A percentile compares a stretch with the other conserved stretches of the same genome.
These are phyloP conservation scores for Halophytophthora batemanensis DNA, from an alignment of 352 stramenopile genomes.

Conservation along the genomic window DNA sequence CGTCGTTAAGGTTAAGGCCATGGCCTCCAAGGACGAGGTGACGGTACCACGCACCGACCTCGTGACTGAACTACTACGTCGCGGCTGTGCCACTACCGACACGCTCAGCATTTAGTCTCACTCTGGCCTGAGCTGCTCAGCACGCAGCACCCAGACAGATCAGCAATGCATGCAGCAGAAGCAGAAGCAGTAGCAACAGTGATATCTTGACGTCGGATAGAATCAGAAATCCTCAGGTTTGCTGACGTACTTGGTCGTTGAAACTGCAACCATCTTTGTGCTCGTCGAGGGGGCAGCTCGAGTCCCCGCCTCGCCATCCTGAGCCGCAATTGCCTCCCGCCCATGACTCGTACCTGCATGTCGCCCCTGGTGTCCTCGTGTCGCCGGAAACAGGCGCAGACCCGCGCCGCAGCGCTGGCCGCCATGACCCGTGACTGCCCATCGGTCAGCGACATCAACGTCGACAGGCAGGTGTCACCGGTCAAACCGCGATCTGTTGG, in stretches of 20 bases:
- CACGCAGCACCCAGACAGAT: not conserved
- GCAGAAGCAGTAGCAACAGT: too few species aligned
- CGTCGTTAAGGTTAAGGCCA: conserved; percentile 97
- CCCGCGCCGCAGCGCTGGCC: conserved; percentile 3
- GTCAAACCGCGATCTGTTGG: not conserved
- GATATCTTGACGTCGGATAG: too few species aligned
- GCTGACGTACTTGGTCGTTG: not conserved
- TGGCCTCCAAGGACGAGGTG: conserved; percentile 91
- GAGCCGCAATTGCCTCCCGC: too few species aligned
- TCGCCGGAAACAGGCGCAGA: conserved; percentile 1
- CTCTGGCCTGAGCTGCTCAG: not conserved
- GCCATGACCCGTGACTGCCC: not conserved
- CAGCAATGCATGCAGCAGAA: too few species aligned
- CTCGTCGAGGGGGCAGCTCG: too few species aligned
- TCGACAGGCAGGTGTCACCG: not conserved
- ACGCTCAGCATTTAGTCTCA: conserved; percentile 57
- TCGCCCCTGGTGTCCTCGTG: too few species aligned
- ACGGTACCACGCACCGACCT: conserved; percentile 72
- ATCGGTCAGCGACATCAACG: not conserved
- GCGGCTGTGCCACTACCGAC: conserved; percentile 64
- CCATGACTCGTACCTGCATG: too few species aligned
- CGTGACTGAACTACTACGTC: conserved; percentile 65
- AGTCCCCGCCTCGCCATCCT: too few species aligned
- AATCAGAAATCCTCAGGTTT: not conserved
- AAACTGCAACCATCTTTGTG: not conserved